Conservation (phyloP, 371 early-diverging fungal species). For the Nematocida homosporus region DNA sequence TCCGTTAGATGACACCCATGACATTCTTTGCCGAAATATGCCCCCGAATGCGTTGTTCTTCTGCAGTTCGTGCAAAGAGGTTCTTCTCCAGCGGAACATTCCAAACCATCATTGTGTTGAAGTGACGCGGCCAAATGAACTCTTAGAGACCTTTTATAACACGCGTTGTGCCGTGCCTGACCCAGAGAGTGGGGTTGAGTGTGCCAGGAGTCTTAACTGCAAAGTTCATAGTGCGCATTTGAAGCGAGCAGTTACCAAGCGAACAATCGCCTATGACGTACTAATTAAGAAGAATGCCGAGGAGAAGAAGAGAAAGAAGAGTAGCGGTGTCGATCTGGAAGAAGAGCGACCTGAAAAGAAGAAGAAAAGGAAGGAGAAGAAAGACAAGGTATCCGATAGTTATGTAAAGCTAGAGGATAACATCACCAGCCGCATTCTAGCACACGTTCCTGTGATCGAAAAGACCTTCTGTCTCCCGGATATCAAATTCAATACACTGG, state of each 20-base stretch:
- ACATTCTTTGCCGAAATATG: constrained; percentile 11
- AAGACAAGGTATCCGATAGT: constrained; percentile 30
- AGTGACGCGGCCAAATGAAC: neutral
- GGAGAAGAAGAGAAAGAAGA: constrained; percentile 43
- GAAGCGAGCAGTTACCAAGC: constrained; percentile 45
- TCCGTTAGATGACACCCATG: too few relatives aligned
- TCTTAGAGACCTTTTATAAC: constrained; percentile 27
- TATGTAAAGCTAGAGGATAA: constrained; percentile 29
- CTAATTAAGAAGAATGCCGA: constrained; percentile 37
- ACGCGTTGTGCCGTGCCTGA: constrained; percentile 43
- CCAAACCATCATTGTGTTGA: constrained; percentile 11
- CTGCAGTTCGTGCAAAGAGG: constrained; percentile 43
- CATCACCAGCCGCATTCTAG: constrained; percentile 3
- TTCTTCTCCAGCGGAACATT: constrained; percentile 11
- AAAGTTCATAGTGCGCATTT: constrained; percentile 28
- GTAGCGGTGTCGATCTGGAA: neutral
- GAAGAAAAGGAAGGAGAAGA: constrained; percentile 34
- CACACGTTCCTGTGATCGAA: constrained; percentile 25
- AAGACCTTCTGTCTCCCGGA: constrained; percentile 49
- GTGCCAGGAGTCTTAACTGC: constrained; percentile 44
- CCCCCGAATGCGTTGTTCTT: constrained; percentile 18
- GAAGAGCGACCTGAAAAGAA: constrained; percentile 15
- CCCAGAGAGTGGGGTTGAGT: neutral
- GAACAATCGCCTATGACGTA: constrained; percentile 19
- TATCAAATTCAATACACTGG: constrained; percentile 52